Evolutionary conservation across 176 grass and related monocot genomes (phyloP).

Genomic region (Alopecurus myosuroides): DNA sequence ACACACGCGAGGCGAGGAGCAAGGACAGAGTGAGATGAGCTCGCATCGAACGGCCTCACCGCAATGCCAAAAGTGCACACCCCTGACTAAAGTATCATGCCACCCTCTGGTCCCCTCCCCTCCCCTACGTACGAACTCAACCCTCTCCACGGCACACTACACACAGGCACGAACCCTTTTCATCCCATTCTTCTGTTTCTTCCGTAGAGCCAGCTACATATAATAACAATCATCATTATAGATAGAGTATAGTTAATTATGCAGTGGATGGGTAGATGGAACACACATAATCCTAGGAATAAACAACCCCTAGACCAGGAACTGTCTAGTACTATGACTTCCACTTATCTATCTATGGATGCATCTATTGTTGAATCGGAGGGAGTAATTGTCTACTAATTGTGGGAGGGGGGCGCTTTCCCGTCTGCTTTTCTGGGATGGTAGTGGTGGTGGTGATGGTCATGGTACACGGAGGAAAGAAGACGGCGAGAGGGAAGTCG

Average conservation of each 20-base stretch:
- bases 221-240: background rate
- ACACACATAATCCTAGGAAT: slow-evolving; percentile 30
- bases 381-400: slow-evolving; percentile 40
- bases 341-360: too few species aligned
- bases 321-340: too few species aligned
- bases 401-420: slow-evolving; percentile 17
- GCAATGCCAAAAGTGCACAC: slow-evolving; percentile 32
- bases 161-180: background rate
- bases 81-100: slow-evolving; percentile 34
- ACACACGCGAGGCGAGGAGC: too few species aligned
- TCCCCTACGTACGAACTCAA: background rate
- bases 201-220: background rate
- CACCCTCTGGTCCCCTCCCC: slow-evolving; percentile 23
- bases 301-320: slow-evolving; percentile 29
- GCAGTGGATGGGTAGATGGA: slow-evolving; percentile 20
- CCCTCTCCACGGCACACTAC: background rate
- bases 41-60: background rate
- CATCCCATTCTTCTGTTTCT: background rate
- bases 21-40: too few species aligned
- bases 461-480: slow-evolving; percentile 13
- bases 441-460: slow-evolving; percentile 34
- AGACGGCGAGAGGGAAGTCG: slow-evolving; percentile 5
- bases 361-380: too few species aligned
- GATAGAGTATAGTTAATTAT: background rate
- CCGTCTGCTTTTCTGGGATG: slow-evolving; percentile 28